A percentile compares a stretch with the other conserved stretches of the same genome.
Conservation (phyloP, 352 stramenopile species). For the Globisporangium ultimum region DNA sequence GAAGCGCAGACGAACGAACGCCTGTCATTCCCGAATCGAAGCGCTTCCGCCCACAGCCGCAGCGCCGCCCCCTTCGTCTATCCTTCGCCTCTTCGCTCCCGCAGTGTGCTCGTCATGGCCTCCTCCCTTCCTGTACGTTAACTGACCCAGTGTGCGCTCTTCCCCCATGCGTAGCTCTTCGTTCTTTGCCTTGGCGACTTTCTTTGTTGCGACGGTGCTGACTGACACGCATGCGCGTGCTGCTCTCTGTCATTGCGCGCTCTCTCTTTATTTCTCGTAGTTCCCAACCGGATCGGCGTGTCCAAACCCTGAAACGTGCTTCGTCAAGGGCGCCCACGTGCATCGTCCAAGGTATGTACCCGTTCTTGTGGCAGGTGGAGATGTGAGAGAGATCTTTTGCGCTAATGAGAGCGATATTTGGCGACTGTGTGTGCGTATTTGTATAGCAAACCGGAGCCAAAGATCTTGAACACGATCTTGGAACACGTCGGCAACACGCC, state of each 20-base stretch:
- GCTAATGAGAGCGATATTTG: neutral
- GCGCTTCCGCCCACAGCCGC: neutral
- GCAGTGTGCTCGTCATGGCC: constrained; percentile 18
- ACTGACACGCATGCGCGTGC: too few species aligned
- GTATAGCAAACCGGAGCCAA: constrained; percentile 45
- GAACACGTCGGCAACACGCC: constrained; percentile 95
- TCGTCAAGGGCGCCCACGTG: constrained; percentile 62
- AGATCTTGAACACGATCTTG: constrained; percentile 92
- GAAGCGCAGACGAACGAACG: neutral
- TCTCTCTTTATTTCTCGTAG: constrained; percentile 3
- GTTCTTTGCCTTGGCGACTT: too few species aligned
- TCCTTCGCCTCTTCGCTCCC: constrained; percentile 4
- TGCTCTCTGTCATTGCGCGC: too few species aligned
- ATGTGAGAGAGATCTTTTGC: too few species aligned
- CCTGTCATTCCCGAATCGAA: neutral
- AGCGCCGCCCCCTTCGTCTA: neutral
- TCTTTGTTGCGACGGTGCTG: too few species aligned
- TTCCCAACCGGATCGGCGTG: constrained; percentile 35
- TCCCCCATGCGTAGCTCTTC: too few species aligned
- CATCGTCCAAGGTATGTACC: constrained; percentile 43
- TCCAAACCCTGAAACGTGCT: constrained; percentile 52
- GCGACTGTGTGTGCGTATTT: constrained; percentile 2
- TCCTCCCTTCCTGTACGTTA: constrained; percentile 25
- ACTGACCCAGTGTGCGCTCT: neutral
- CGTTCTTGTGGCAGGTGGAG: neutral